A percentile compares a stretch with the other conserved stretches of the same genome.
These are phyloP conservation scores for Cryphonectria naterciae DNA, from an alignment of 2,329 filamentous ascomycete genomes.

Conservation along the genomic window DNA sequence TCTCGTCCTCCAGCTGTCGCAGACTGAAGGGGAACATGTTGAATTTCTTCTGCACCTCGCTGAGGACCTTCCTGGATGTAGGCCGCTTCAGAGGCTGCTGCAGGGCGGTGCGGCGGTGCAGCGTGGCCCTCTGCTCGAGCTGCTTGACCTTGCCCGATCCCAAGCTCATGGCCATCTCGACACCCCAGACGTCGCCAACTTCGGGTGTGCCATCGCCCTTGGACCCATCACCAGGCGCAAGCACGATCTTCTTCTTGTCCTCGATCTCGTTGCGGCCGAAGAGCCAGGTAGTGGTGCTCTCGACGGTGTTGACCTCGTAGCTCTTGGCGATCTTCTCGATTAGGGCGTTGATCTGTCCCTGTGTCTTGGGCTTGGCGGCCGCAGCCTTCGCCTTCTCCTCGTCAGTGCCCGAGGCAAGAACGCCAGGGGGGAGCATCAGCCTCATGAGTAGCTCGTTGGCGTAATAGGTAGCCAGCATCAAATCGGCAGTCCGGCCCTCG, in stretches of 20 bases:
- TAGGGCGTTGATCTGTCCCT: constrained; percentile 82
- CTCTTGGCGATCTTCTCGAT: constrained; percentile 90
- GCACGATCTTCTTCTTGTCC: constrained; percentile 95
- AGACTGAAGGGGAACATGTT: constrained; percentile 97
- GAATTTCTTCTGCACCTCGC: constrained; percentile 96
- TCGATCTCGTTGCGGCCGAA: constrained; percentile 98
- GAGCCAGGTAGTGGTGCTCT: constrained; percentile 97
- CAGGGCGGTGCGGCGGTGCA: constrained; percentile 89
- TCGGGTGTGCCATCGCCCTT: constrained; percentile 91
- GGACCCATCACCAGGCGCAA: constrained; percentile 79
- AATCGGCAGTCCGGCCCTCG: constrained; percentile 79
- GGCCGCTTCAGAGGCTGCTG: constrained; percentile 94
- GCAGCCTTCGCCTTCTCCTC: constrained; percentile 95
- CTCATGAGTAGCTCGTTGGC: constrained; percentile 93
- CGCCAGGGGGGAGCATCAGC: constrained; percentile 87
- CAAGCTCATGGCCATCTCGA: constrained; percentile 91
- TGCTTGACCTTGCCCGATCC: constrained; percentile 95
- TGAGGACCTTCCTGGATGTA: constrained; percentile 88
- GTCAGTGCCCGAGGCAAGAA: constrained; percentile 80
- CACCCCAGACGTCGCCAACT: constrained; percentile 93
- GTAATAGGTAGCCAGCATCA: constrained; percentile 89
- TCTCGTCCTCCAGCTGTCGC: constrained; percentile 95
- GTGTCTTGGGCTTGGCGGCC: constrained; percentile 78
- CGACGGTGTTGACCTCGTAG: constrained; percentile 90
- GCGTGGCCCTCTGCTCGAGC: constrained; percentile 82